A percentile compares a stretch with the other conserved stretches of the same genome.
Conservation (phyloP, 2,329 filamentous ascomycete genomes). For the Zarea fungicola region DNA sequence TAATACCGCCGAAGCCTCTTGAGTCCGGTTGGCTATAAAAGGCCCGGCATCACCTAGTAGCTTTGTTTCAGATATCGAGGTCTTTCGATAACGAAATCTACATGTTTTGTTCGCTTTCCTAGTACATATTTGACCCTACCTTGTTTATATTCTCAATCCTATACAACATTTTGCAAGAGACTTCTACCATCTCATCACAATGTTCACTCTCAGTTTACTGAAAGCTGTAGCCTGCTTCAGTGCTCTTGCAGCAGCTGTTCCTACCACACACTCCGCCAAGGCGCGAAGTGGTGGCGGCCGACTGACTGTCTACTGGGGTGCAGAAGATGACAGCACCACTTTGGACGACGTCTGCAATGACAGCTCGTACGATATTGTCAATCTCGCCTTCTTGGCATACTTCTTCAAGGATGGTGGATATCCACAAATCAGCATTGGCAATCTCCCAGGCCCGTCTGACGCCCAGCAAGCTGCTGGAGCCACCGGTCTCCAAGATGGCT, state of each 20-base stretch:
- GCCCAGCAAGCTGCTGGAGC: conserved; percentile 17
- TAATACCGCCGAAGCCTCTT: not conserved
- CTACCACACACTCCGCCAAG: not conserved
- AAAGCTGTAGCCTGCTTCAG: not conserved
- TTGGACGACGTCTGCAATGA: conserved; percentile 17
- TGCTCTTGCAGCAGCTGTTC: not conserved
- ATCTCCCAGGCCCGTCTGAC: not conserved
- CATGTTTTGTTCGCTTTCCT: no score
- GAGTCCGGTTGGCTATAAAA: no score
- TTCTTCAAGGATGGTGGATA: conserved; percentile 15
- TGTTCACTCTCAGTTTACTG: not conserved
- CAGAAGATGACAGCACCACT: conserved; percentile 16
- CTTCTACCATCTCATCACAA: no score
- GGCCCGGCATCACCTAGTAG: no score
- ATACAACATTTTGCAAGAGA: no score
- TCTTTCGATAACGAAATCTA: no score
- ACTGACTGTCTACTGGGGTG: conserved; percentile 19
- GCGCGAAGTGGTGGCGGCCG: conserved; percentile 12
- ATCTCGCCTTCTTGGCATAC: conserved; percentile 17
- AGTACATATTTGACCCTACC: not conserved
- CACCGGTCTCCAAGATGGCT: conserved; percentile 17
- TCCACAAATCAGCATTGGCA: conserved; percentile 5
- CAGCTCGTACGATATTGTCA: conserved; percentile 18
- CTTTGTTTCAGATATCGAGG: no score
- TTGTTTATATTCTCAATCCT: not conserved